A percentile compares a stretch with the other conserved stretches of the same genome.
Evolutionary conservation across 345 rosid genomes (phyloP).

Genomic region (Sonneratia alba): DNA sequence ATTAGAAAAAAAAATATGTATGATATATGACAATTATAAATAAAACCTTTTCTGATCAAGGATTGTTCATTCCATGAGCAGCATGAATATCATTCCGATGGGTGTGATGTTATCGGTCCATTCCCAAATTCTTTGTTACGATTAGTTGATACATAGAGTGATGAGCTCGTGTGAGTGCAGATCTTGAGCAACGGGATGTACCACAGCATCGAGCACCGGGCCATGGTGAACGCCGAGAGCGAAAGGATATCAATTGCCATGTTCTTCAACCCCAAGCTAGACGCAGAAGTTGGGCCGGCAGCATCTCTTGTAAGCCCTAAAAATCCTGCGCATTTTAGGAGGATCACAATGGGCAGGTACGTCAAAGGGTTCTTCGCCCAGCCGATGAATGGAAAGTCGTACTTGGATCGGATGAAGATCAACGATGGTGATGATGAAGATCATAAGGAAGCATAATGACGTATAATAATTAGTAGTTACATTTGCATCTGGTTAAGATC

Average conservation of each 20-base stretch:
- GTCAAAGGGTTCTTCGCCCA: not conserved
- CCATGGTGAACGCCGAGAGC: conserved; percentile 9
- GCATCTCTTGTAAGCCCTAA: conserved; percentile 4
- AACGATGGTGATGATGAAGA: not conserved
- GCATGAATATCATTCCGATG: too few relatives aligned
- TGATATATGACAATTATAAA: too few relatives aligned
- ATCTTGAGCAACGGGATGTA: conserved; percentile 16
- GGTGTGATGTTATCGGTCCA: too few relatives aligned
- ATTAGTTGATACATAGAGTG: too few relatives aligned
- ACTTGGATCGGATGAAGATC: not conserved
- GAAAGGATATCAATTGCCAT: conserved; percentile 14
- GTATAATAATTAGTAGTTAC: not conserved
- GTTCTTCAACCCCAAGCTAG: conserved; percentile 15
- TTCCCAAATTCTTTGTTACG: too few relatives aligned
- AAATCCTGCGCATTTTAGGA: conserved; percentile 14
- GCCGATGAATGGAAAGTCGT: not conserved
- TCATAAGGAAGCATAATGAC: not conserved
- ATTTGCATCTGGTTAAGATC: too few relatives aligned
- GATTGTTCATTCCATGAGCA: too few relatives aligned
- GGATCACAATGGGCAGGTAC: not conserved
- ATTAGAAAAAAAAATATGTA: too few relatives aligned
- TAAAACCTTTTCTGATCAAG: too few relatives aligned
- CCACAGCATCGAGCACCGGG: conserved; percentile 18
- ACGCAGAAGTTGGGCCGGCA: conserved; percentile 14
- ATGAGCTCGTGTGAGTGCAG: not conserved